Evolutionary conservation across 2,329 filamentous ascomycete genomes (phyloP), one percentile per base, ranked within the genome.

Genomic region (Penicillium glabrum): DNA sequence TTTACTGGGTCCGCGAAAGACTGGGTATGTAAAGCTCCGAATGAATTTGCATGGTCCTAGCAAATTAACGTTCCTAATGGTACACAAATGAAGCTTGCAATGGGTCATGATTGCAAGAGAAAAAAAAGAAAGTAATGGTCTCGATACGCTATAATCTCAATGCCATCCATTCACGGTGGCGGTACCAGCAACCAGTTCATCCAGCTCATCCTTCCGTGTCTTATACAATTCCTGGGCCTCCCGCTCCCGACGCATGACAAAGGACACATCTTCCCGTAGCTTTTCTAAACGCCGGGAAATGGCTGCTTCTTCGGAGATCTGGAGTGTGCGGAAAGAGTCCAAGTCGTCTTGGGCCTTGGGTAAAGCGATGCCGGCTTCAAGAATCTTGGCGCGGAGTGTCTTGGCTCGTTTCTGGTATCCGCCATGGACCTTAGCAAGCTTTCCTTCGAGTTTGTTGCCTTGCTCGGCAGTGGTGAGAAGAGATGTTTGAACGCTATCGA

Each of bases 381-480:
- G 75, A 60, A 96, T 90, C 78, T 96, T 98, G 58, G 87, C 83
- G 23, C 86, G 85, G 26, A 99, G 82, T 65, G 86, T 87, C 74
- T 92, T 92, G 33, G 91, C 87, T 31, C 95, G 89, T 65, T 92
- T 87, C 72, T 93, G 88, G 76, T 99, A 99, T 14, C 95, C 95
- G 24, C 93, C 93, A 2, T 96, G 86, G 67, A 95, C 88, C 53
- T 96, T 81, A 0, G 83, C 82, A n/a, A 99, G 84, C 76, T 95
- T 97, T 83, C 96, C 96, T 76, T 98, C 93, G 1, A 96, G 80
- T 75, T 93, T 96, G 70, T 91, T 91, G 53, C 90, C 90, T 56
- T 88, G 84, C 65, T 93, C 88, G 3, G 93, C 95, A 0, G 87
- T 86, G 3, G 83, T 79, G 65, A 90, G 83, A 60, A 96, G 89